A percentile compares a stretch with the other conserved stretches of the same genome.
phyloP scores from a whole-genome alignment of 192 early-diverging fungal genomes.

The Linnemannia zychae region DNA sequence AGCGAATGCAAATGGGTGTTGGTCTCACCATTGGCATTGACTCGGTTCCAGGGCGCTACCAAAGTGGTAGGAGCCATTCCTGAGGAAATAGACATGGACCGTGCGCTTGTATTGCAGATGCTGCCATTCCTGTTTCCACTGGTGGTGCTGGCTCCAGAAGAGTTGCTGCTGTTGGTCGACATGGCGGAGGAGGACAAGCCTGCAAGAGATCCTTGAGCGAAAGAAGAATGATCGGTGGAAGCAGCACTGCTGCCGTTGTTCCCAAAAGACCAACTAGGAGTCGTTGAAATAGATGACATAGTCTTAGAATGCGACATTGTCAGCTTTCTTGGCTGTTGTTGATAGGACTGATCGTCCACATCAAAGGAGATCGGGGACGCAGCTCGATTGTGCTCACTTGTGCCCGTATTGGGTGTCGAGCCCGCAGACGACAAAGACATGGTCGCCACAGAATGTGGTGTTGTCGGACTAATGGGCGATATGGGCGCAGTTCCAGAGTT shows the following conservation, averaged over 20 bases:
- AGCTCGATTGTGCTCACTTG: background rate
- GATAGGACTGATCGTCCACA: background rate
- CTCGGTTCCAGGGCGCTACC: slow-evolving; percentile 49
- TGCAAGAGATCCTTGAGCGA: background rate
- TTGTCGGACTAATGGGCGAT: slow-evolving; percentile 32
- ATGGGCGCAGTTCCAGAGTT: background rate
- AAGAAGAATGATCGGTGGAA: background rate
- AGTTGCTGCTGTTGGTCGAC: background rate
- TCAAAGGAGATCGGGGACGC: slow-evolving; percentile 1
- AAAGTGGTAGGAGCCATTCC: slow-evolving; percentile 7
- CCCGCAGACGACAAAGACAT: background rate
- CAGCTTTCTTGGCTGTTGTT: slow-evolving; percentile 17
- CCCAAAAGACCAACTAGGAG: slow-evolving; percentile 3
- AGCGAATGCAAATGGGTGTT: slow-evolving; percentile 43
- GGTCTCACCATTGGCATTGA: slow-evolving; percentile 12
- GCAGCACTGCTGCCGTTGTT: background rate
- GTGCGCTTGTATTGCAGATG: background rate
- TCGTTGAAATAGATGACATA: slow-evolving; percentile 35
- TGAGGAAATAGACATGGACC: slow-evolving; percentile 11
- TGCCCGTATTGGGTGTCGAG: slow-evolving; percentile 1
- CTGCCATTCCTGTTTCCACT: background rate
- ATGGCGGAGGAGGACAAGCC: background rate
- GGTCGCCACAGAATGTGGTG: slow-evolving; percentile 1
- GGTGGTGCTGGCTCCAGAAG: background rate
- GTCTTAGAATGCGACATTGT: slow-evolving; percentile 50